Evolutionary conservation across 2,329 filamentous ascomycete species (phyloP).

Genomic region (Phialophora verrucosa): DNA sequence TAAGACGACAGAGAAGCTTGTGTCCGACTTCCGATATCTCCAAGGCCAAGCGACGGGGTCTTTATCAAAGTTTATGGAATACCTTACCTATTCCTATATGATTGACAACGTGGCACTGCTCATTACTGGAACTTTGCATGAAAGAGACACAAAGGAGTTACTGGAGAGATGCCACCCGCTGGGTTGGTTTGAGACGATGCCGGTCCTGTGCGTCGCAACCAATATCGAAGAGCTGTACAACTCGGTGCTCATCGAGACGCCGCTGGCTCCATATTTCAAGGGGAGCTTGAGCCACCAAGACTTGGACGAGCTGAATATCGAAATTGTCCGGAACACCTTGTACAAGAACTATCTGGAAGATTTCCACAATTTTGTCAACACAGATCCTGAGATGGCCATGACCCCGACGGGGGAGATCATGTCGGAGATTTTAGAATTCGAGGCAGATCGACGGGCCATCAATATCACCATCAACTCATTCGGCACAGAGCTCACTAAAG

Average conservation of each 20-base stretch:
- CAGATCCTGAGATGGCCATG: slow-evolving; percentile 80
- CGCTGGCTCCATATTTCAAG: slow-evolving; percentile 96
- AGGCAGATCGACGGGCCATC: slow-evolving; percentile 94
- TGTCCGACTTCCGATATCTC: slow-evolving; percentile 95
- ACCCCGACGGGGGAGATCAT: slow-evolving; percentile 94
- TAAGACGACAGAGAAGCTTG: slow-evolving; percentile 97
- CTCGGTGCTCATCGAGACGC: slow-evolving; percentile 94
- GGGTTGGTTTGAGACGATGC: slow-evolving; percentile 99
- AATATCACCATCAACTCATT: slow-evolving; percentile 99
- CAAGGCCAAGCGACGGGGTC: slow-evolving; percentile 92
- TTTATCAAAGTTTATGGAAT: slow-evolving; percentile 94
- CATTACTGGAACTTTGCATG: slow-evolving; percentile 96
- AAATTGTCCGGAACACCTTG: slow-evolving; percentile 96
- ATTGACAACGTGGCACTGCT: slow-evolving; percentile 98
- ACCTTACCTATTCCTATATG: slow-evolving; percentile 99
- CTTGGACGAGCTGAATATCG: slow-evolving; percentile 97
- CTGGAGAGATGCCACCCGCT: slow-evolving; percentile 95
- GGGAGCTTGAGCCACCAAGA: slow-evolving; percentile 94
- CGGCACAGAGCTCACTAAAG: slow-evolving; percentile 92
- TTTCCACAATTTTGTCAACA: slow-evolving; percentile 93
- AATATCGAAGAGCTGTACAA: slow-evolving; percentile 99
- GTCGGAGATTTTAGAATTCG: slow-evolving; percentile 94
- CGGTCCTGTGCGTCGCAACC: slow-evolving; percentile 93
- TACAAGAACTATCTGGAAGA: slow-evolving; percentile 99
- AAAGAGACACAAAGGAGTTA: slow-evolving; percentile 93